phyloP scores from a whole-genome alignment of 352 stramenopile genomes.

The Phytophthora rubi region DNA sequence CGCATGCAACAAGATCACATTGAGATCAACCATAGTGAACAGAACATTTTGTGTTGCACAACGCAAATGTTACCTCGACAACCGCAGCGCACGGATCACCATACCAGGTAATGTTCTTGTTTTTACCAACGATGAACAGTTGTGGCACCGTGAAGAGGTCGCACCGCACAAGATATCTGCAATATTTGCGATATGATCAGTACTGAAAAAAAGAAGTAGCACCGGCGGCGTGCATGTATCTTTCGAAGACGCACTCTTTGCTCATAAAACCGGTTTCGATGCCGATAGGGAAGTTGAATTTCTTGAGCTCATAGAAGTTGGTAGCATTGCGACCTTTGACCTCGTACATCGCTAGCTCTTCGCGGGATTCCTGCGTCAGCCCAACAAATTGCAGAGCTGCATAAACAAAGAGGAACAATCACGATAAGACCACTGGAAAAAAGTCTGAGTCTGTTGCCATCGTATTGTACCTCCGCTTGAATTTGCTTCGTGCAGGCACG shows the following conservation, averaged over 20 bases:
- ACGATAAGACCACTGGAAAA: constrained; percentile 12
- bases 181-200: constrained; percentile 12
- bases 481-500: constrained; percentile 44
- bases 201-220: not conserved
- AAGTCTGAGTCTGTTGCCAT: not conserved
- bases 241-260: constrained; percentile 55
- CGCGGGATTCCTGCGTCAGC: constrained; percentile 71
- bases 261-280: constrained; percentile 78
- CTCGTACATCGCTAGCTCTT: constrained; percentile 69
- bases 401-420: constrained; percentile 12
- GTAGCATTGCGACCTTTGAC: constrained; percentile 60
- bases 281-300: constrained; percentile 63
- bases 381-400: constrained; percentile 66
- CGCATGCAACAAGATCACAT: not conserved
- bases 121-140: constrained; percentile 69
- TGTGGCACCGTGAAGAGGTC: constrained; percentile 60
- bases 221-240: constrained; percentile 4
- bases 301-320: constrained; percentile 57
- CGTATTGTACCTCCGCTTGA: constrained; percentile 41
- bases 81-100: constrained; percentile 43
- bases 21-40: not conserved
- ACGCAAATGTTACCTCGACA: constrained; percentile 41
- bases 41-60: not conserved
- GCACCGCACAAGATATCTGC: constrained; percentile 71
- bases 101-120: constrained; percentile 65